Base-by-base conservation (phyloP, 208 protist species). In the Phytomonas sp. region DNA sequence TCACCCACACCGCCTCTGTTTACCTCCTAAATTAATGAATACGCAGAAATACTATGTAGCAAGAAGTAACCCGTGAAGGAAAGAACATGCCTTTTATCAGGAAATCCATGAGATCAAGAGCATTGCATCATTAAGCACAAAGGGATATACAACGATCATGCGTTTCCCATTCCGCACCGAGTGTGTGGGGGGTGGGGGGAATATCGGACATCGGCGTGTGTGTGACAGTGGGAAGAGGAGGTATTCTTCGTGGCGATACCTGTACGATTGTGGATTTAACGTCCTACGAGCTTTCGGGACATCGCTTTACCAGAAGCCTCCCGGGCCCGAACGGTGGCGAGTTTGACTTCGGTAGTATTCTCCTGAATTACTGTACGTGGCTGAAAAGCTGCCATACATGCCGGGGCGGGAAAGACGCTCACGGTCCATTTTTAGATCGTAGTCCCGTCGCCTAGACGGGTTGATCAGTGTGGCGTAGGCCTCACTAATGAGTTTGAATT, bases 401-500 rank as follows among this genome's bases (percentile, higher is more conserved):
- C 80, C 79, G n/a, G 73, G 56, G n/a, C 80, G 78, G 28, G 62
- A 51, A 37, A 84, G 79, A 23, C 78, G 76, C 43, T 90, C 82
- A 7, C 79, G 72, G 60, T 90, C 81, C 40, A 85, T 66, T 72
- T 92, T 93, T 61, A 83, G 70, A 67, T 97, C 92, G 75, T 94
- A 97, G 68, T 94, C 88, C 6, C 87, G 82, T 29, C 92, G 78
- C 80, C 89, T 91, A 32, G 67, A 66, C 2, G 83, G 69, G 67
- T 97, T 89, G 2, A 79, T 85, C 36, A 97, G 79, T 7, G 84
- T 91, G 36, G 82, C 79, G 72, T 95, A 82, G 56, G 89, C 88
- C 76, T 95, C 89, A 60, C 81, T 89, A 81, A 97, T 94, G 13
- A 93, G 71, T 77, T 97, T 97, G 73, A 95, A 94, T 71, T 94